Evolutionary conservation across 2,329 filamentous ascomycete genomes (phyloP), one percentile per base, ranked within the genome.

Genomic region (Cladosporium austrohemisphaericum): DNA sequence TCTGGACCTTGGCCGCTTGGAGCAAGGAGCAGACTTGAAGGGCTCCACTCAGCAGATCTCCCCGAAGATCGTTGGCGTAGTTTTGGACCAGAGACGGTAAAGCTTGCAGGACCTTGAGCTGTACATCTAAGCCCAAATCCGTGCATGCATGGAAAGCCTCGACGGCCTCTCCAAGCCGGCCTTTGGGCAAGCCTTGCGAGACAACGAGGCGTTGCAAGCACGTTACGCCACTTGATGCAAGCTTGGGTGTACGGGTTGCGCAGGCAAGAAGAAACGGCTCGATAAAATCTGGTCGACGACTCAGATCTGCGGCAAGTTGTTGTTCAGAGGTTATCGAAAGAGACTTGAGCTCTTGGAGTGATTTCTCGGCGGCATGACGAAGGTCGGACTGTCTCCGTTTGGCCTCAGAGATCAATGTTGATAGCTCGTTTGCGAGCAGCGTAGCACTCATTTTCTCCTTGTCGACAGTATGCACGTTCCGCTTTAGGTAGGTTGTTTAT

Each of bases 251-350:
- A 59, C 86, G 88, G 55, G 90, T 93, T 43, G 84, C 81, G 65
- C 93, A 98, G 20, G 93, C 92, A 65, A 97, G 84, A 55, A 98
- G 80, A 64, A 98, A 97, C 1, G 93, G 93, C 57, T 92, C 90
- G 52, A 92, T 84, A 69, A 98, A 97, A 64, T 85, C 84, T 51
- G 85, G 78, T 58, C 84, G 84, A 62, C 89, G 84, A 48, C 85
- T 82, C 53, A 98, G 80, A 71, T 96, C 85, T 61, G 82, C 82
- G 58, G 84, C 80, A 57, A 89, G 76, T 62, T 90, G 85, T 41
- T 84, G 76, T 69, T 95, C 90, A 29, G 86, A 88, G 32, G 83
- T 84, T 44, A 81, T 77, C 45, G 85, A 79, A 16, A 95, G 74
- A 44, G 78, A 76, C 69, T 87, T 96, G 53, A 98, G 77, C 59